Percentiles rank a stretch among this genome's conserved stretches.
phyloP scores from a whole-genome alignment of 2,329 filamentous ascomycete genomes.

The Epicoccum sorghinum region DNA sequence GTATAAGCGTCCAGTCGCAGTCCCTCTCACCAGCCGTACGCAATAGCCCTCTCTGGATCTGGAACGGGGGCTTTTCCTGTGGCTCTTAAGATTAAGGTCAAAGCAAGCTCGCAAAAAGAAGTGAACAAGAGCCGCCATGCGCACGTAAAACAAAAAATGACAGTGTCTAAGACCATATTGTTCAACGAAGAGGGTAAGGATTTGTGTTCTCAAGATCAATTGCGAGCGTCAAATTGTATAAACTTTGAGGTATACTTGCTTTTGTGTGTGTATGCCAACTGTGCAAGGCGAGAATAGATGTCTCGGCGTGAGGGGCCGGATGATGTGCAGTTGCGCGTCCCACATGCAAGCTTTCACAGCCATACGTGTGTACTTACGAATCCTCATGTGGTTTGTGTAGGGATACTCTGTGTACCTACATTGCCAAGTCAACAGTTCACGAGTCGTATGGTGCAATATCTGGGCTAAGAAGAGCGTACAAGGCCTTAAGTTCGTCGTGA shows the following conservation, averaged over 20 bases:
- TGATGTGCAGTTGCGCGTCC: constrained; percentile 13
- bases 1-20: not conserved
- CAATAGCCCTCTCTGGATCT: not conserved
- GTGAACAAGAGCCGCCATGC: constrained; percentile 6
- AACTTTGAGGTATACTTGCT: not conserved
- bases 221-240: too few species aligned
- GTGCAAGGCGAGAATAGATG: constrained; percentile 1
- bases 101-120: not conserved
- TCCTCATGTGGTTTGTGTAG: constrained; percentile 1
- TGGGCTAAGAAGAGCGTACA: not conserved
- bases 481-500: not conserved
- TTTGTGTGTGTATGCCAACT: constrained; percentile 1
- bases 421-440: not conserved
- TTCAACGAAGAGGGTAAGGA: not conserved
- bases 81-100: constrained; percentile 2
- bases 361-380: constrained; percentile 8
- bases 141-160: constrained; percentile 2
- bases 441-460: not conserved
- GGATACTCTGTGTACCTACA: not conserved
- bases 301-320: constrained; percentile 15
- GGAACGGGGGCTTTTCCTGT: constrained; percentile 1
- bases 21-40: constrained; percentile 4
- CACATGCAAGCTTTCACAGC: not conserved
- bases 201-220: too few species aligned
- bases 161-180: not conserved